phyloP scores from a whole-genome alignment of 2,329 filamentous ascomycete species.

The Colletotrichum spaethianum region DNA sequence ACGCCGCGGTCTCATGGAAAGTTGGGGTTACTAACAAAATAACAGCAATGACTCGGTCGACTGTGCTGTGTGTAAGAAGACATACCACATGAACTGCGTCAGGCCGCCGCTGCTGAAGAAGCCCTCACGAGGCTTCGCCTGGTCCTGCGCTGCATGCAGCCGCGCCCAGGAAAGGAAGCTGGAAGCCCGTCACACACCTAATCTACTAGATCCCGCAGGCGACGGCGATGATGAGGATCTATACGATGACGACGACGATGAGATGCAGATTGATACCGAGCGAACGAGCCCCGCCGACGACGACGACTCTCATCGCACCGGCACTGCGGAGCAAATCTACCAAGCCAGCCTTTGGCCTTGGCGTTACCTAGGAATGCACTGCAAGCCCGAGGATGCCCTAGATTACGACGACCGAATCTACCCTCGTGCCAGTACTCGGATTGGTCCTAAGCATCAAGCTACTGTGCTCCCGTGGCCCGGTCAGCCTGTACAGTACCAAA shows the following conservation, averaged over 20 bases:
- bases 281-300: slow-evolving; percentile 76
- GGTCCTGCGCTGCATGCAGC: slow-evolving; percentile 97
- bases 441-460: slow-evolving; percentile 93
- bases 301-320: slow-evolving; percentile 67
- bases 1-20: slow-evolving; percentile 26
- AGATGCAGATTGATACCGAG: slow-evolving; percentile 67
- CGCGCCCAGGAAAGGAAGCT: slow-evolving; percentile 94
- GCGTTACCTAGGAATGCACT: slow-evolving; percentile 95
- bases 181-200: slow-evolving; percentile 89
- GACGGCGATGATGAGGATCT: slow-evolving; percentile 76
- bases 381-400: slow-evolving; percentile 92
- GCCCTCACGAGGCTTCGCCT: slow-evolving; percentile 96
- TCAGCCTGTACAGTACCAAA: slow-evolving; percentile 89
- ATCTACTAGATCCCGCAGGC: slow-evolving; percentile 77
- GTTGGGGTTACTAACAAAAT: slow-evolving; percentile 26
- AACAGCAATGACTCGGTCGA: slow-evolving; percentile 92
- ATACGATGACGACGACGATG: slow-evolving; percentile 81
- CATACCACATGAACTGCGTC: slow-evolving; percentile 99
- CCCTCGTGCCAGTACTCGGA: slow-evolving; percentile 90
- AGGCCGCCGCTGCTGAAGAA: slow-evolving; percentile 93
- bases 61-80: slow-evolving; percentile 93
- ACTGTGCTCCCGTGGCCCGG: slow-evolving; percentile 89
- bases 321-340: slow-evolving; percentile 89
- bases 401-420: slow-evolving; percentile 99
- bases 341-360: slow-evolving; percentile 97